phyloP scores from a whole-genome alignment of 305 asterid species.

The Solanum hybrid region DNA sequence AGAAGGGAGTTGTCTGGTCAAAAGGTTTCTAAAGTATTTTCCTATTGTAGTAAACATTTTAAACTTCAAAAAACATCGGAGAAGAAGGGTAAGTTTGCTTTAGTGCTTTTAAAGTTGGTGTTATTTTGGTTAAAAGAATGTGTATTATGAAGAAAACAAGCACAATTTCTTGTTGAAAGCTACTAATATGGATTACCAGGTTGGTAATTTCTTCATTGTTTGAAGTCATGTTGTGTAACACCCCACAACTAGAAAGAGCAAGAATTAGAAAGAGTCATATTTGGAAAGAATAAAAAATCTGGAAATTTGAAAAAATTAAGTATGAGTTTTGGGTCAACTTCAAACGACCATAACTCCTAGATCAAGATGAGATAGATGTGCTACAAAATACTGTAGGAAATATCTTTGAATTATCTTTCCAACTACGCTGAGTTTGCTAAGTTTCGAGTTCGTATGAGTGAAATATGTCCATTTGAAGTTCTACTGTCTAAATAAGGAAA shows the following conservation, averaged over 20 bases:
- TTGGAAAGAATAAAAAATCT: not conserved
- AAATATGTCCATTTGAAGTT: not conserved
- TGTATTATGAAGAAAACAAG: not conserved
- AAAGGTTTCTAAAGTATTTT: not conserved
- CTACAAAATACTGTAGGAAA: not conserved
- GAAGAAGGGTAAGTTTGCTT: not conserved
- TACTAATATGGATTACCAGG: not conserved
- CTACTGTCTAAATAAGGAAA: not conserved
- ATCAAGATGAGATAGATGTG: not conserved
- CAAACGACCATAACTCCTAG: not conserved
- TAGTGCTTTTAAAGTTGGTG: not conserved
- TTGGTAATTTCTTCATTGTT: not conserved
- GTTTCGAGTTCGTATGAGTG: not conserved
- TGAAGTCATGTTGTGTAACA: not conserved
- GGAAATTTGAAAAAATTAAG: not conserved
- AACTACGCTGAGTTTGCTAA: not conserved
- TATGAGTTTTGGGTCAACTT: not conserved
- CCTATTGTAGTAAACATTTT: not conserved
- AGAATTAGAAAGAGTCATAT: not conserved
- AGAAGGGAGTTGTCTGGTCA: not conserved
- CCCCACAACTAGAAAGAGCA: not conserved
- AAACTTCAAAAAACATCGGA: not conserved
- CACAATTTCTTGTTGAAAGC: not conserved
- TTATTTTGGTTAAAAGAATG: not conserved
- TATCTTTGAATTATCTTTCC: not conserved